These are phyloP conservation scores for Ampelocalamus luodianensis DNA, from an alignment of 176 grass and related monocot species.

Conservation along the genomic window DNA sequence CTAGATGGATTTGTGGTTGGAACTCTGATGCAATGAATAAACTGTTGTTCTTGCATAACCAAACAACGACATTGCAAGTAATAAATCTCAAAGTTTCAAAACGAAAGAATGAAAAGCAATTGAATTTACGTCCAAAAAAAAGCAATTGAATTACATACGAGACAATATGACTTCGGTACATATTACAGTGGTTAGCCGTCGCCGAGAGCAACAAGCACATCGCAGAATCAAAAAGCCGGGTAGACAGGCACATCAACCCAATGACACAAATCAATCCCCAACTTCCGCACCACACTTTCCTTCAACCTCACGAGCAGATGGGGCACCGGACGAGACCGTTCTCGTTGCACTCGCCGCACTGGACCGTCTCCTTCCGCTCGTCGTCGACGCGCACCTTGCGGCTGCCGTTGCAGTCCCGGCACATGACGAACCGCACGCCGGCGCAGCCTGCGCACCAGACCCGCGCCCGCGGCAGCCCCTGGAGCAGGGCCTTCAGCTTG, in stretches of 20 bases:
- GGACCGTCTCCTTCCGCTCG: constrained; percentile 58
- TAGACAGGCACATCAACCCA: constrained; percentile 71
- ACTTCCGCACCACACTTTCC: not conserved
- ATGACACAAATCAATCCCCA: constrained; percentile 34
- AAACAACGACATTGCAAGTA: not conserved
- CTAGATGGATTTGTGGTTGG: not conserved
- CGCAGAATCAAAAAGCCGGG: constrained; percentile 35
- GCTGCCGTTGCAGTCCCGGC: constrained; percentile 90
- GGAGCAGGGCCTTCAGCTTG: constrained; percentile 65
- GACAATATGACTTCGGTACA: constrained; percentile 42
- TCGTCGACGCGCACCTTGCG: constrained; percentile 84
- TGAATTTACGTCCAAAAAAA: no score
- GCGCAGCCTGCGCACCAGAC: constrained; percentile 84
- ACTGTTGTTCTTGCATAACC: not conserved
- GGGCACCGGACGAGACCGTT: constrained; percentile 97
- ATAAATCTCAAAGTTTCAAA: not conserved
- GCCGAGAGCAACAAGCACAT: constrained; percentile 49
- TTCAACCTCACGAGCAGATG: constrained; percentile 57
- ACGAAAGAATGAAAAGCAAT: constrained; percentile 10
- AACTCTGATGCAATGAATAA: not conserved
- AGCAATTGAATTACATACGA: constrained; percentile 32
- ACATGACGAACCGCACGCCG: constrained; percentile 92
- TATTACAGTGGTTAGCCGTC: constrained; percentile 42
- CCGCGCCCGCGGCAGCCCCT: constrained; percentile 74
- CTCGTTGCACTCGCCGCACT: constrained; percentile 88